phyloP scores from a whole-genome alignment of 805 yeast species.

The Saccharomycopsis oosterbeekiorum region DNA sequence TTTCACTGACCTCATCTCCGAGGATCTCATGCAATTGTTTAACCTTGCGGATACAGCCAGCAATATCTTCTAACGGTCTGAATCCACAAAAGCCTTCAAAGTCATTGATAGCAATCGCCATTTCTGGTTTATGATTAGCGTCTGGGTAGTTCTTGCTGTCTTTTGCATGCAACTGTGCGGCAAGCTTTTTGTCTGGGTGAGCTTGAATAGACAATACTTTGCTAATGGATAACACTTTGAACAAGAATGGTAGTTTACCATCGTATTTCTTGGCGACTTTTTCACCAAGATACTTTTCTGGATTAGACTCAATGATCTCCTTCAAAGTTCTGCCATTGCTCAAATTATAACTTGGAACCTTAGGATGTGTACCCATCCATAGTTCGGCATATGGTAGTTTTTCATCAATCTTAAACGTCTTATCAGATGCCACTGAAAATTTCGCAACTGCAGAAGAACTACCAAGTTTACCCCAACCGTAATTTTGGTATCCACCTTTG shows the following conservation, averaged over 20 bases:
- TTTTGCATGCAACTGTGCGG: constrained; percentile 56
- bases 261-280: constrained; percentile 57
- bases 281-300: constrained; percentile 50
- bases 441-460: constrained; percentile 79
- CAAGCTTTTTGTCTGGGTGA: constrained; percentile 89
- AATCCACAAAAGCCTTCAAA: constrained; percentile 98
- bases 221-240: constrained; percentile 86
- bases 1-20: constrained; percentile 36
- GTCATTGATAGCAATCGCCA: constrained; percentile 94
- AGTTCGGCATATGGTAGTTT: constrained; percentile 88
- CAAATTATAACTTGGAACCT: constrained; percentile 64
- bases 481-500: constrained; percentile 54
- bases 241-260: constrained; percentile 78
- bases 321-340: constrained; percentile 51
- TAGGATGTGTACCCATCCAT: constrained; percentile 99
- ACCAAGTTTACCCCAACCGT: constrained; percentile 87
- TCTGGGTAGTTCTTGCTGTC: constrained; percentile 97
- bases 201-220: constrained; percentile 96
- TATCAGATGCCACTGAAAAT: constrained; percentile 66
- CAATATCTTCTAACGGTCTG: constrained; percentile 77
- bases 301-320: constrained; percentile 51
- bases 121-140: constrained; percentile 98
- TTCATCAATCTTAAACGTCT: constrained; percentile 53
- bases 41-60: constrained; percentile 53
- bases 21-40: constrained; percentile 71